Conservation (phyloP, 83 land plant species). For the Diphasiastrum complanatum region DNA sequence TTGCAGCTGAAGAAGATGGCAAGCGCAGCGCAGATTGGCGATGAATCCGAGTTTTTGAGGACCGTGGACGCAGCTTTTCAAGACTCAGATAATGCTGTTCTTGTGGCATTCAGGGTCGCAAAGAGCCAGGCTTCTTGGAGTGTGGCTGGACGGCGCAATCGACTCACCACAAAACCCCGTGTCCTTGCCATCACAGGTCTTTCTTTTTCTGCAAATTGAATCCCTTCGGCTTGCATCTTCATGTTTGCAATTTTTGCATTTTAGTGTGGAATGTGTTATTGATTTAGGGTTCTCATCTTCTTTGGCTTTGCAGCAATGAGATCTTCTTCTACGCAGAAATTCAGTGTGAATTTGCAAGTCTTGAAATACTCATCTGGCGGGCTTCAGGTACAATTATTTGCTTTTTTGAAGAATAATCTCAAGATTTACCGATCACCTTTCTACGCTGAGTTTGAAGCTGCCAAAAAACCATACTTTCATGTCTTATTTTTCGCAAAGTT, state of each 20-base stretch:
- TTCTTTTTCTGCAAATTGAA: not conserved
- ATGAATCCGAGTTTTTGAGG: slow-evolving; percentile 21
- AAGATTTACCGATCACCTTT: too few species aligned
- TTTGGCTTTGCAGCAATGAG: slow-evolving; percentile 21
- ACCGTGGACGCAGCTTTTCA: slow-evolving; percentile 25
- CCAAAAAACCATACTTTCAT: too few species aligned
- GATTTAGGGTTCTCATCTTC: not conserved
- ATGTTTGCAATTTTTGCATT: slow-evolving; percentile 2
- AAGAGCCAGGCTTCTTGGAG: slow-evolving; percentile 38
- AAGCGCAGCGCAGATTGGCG: slow-evolving; percentile 1
- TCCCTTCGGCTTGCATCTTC: not conserved
- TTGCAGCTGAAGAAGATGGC: too few species aligned
- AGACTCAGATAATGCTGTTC: slow-evolving; percentile 24
- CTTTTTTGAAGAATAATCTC: too few species aligned
- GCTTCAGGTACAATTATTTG: slow-evolving; percentile 32
- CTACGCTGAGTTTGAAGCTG: too few species aligned
- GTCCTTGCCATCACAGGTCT: slow-evolving; percentile 28
- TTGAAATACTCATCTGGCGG: slow-evolving; percentile 24
- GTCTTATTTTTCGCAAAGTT: too few species aligned
- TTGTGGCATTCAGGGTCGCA: slow-evolving; percentile 29
- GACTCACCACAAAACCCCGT: slow-evolving; percentile 34
- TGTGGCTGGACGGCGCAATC: slow-evolving; percentile 23
- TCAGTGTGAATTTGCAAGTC: slow-evolving; percentile 28
- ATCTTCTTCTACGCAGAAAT: slow-evolving; percentile 28
- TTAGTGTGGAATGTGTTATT: slow-evolving; percentile 4